phyloP scores from a whole-genome alignment of 495 filamentous ascomycete species.

The Annulohypoxylon nitens region DNA sequence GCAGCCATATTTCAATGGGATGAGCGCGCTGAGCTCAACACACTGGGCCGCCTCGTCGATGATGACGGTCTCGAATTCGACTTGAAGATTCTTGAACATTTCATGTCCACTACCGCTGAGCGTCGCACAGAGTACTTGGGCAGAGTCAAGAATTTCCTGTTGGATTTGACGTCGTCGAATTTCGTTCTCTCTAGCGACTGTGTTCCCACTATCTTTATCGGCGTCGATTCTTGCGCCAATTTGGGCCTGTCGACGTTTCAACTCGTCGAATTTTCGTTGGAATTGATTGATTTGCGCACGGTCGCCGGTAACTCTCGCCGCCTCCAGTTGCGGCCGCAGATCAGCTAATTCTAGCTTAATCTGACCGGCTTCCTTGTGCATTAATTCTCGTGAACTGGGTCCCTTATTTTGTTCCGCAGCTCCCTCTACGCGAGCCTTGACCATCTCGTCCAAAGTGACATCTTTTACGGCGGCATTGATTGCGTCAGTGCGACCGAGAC shows the following conservation, averaged over 20 bases:
- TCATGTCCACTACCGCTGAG: constrained; percentile 96
- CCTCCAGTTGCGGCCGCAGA: constrained; percentile 76
- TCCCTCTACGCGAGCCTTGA: constrained; percentile 76
- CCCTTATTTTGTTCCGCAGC: constrained; percentile 63
- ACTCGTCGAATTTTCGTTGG: constrained; percentile 79
- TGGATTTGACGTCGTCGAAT: constrained; percentile 85
- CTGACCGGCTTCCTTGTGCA: constrained; percentile 85
- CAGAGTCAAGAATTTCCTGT: constrained; percentile 88
- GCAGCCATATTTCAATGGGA: constrained; percentile 97
- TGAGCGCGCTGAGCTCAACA: constrained; percentile 95
- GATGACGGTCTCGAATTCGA: constrained; percentile 98
- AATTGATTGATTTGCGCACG: constrained; percentile 69
- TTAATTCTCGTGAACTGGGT: constrained; percentile 74
- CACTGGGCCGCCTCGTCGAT: constrained; percentile 99
- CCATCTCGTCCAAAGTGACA: constrained; percentile 93
- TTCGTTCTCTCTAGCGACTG: constrained; percentile 81
- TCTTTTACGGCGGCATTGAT: constrained; percentile 91
- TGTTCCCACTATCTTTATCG: constrained; percentile 84
- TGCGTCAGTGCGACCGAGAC: constrained; percentile 92
- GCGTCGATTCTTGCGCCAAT: constrained; percentile 86
- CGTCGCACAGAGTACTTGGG: constrained; percentile 94
- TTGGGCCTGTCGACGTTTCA: constrained; percentile 77
- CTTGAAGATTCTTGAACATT: constrained; percentile 93
- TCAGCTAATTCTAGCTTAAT: constrained; percentile 78
- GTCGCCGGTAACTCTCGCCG: constrained; percentile 73